Conservation (phyloP, 768 basidiomycete genomes). For the Amanita jacksonii region DNA sequence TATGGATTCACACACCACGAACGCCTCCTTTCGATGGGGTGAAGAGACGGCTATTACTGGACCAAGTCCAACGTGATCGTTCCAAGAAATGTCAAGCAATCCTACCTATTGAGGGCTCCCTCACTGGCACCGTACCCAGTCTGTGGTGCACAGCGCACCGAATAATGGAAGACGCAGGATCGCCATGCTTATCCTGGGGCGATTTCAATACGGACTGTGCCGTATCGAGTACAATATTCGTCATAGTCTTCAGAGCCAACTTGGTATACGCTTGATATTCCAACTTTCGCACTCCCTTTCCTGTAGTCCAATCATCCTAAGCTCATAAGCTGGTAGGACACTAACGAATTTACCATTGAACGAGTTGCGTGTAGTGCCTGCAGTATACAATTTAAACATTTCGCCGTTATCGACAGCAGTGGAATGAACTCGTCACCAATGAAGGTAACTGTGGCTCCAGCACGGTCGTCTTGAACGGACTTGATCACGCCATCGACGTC, state of each 20-base stretch:
- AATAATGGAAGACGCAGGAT: constrained; percentile 26
- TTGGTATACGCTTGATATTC: constrained; percentile 83
- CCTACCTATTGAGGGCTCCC: constrained; percentile 63
- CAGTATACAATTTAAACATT: background rate
- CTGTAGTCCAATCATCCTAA: constrained; percentile 23
- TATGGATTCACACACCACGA: constrained; percentile 69
- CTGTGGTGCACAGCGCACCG: too few relatives aligned
- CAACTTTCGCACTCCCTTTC: constrained; percentile 58
- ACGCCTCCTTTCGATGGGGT: constrained; percentile 77
- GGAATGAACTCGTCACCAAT: constrained; percentile 36
- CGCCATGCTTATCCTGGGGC: constrained; percentile 24
- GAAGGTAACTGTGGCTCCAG: constrained; percentile 70
- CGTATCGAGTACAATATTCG: constrained; percentile 42
- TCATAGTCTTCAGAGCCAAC: constrained; percentile 71
- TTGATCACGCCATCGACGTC: constrained; percentile 47
- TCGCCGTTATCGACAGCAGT: background rate
- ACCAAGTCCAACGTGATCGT: background rate
- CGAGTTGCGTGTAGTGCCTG: constrained; percentile 70
- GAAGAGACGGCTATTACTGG: constrained; percentile 74
- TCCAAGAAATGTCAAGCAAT: background rate
- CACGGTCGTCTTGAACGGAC: constrained; percentile 51
- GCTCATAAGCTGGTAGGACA: background rate
- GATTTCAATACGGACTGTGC: constrained; percentile 33
- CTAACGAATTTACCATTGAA: constrained; percentile 51
- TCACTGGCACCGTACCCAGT: constrained; percentile 67